These are phyloP conservation scores for Exobasidium rhododendri DNA, from an alignment of 1,284 basidiomycete genomes.

Conservation along the genomic window DNA sequence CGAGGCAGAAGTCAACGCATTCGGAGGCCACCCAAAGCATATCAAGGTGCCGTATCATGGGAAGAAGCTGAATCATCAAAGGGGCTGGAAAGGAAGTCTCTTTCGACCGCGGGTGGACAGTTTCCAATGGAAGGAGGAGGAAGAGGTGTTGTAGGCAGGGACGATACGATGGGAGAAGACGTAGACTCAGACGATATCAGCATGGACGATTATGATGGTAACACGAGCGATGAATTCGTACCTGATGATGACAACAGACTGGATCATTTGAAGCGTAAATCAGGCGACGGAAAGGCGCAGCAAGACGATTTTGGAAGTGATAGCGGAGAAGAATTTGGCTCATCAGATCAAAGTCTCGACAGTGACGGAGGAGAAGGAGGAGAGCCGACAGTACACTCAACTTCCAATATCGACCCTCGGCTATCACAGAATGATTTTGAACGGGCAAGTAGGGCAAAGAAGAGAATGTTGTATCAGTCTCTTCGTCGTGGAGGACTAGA, in stretches of 20 bases:
- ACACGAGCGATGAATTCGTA: neutral
- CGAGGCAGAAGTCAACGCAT: neutral
- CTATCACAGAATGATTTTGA: neutral
- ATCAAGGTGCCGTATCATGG: neutral
- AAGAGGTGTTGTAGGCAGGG: neutral
- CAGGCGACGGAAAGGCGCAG: neutral
- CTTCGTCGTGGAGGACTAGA: neutral
- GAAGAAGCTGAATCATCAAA: neutral
- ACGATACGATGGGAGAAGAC: neutral
- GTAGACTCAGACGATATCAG: neutral
- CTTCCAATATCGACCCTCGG: neutral
- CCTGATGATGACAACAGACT: neutral
- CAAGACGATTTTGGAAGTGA: neutral
- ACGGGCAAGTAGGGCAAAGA: neutral
- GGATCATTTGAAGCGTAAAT: neutral
- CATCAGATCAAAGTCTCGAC: neutral
- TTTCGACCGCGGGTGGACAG: neutral
- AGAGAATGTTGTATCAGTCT: neutral
- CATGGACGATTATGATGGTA: neutral
- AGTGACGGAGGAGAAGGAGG: neutral
- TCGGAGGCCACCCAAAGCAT: neutral
- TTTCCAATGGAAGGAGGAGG: neutral
- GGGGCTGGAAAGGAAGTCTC: neutral
- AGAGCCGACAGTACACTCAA: neutral
- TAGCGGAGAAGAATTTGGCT: slow-evolving; percentile 1